Evolutionary conservation across 1,284 basidiomycete genomes (phyloP), one percentile per base, ranked within the genome.

Genomic region (Ceratobasidium sp.): DNA sequence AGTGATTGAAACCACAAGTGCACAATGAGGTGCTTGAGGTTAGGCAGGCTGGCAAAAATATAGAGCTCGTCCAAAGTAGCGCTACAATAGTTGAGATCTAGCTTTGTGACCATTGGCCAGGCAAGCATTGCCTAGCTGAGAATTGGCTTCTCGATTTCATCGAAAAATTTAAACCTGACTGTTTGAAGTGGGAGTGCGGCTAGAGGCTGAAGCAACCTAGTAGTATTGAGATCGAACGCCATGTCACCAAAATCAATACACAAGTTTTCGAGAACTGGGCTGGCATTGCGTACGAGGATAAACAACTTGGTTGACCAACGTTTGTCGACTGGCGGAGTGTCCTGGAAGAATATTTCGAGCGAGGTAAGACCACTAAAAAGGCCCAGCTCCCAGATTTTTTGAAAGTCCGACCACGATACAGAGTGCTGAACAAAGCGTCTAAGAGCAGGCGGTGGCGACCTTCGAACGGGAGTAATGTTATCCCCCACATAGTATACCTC

Each of bases 31-130:
- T 58, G 55, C 21, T 58, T 32, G 21, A 58, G 55, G 2, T 18
- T 32, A 9, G 28, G 55, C n/a, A 58, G 55, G 21, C 43, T 58
- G 11, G 55, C 28, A 38, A 58, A 28, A 23, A 41, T 32, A 2
- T 23, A 4, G 1, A 58, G n/a, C 55, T 58, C 55, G 18, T 30
- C 18, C 8, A 58, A 35, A 6, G 35, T 58, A 23, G 43, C 38
- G 2, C 21, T 38, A 18, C 38, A 5, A 13, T 41, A 32, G 35
- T 41, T 21, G 16, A 58, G 43, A 23, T 30, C 55, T 23, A 58
- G 16, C 55, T 58, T 58, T 18, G 35, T 58, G 13, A 23, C 55
- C 16, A 41, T 58, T 11, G 55, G 55, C 38, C 38, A 58, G 13
- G 43, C n/a, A n/a, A 23, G 3, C 4, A 9, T 38, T 28, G 43